phyloP scores from a whole-genome alignment of 176 grass and related monocot species.

The Ananas comosus region DNA sequence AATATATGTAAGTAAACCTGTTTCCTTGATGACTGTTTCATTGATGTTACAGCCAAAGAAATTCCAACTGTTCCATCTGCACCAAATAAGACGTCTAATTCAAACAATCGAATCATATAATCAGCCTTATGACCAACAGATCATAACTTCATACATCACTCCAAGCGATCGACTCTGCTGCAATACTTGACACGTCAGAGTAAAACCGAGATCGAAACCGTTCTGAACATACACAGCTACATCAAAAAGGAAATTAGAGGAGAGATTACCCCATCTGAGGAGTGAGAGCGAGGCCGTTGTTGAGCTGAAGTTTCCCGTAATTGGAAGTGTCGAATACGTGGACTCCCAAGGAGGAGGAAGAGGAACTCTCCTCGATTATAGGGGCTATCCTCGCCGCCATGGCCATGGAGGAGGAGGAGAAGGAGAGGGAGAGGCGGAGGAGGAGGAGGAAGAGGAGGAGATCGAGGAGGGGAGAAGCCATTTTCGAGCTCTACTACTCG shows the following conservation, averaged over 20 bases:
- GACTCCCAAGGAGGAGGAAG: neutral
- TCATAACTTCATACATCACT: neutral
- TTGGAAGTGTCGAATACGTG: conserved; percentile 79
- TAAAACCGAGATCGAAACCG: neutral
- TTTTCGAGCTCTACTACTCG: neutral
- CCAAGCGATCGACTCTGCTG: neutral
- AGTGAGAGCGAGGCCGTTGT: conserved; percentile 79
- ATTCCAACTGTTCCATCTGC: conserved; percentile 99
- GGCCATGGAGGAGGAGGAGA: neutral
- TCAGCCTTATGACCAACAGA: neutral
- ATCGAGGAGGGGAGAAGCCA: neutral
- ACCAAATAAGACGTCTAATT: neutral
- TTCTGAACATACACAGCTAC: neutral
- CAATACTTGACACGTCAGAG: neutral
- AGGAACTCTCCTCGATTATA: conserved; percentile 2
- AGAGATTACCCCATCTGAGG: conserved; percentile 76
- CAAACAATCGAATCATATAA: neutral
- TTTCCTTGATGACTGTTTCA: conserved; percentile 77
- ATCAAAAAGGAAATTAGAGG: neutral
- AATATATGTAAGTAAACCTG: conserved; percentile 31
- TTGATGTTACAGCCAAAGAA: conserved; percentile 97
- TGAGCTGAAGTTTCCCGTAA: conserved; percentile 85
- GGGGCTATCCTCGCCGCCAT: neutral
- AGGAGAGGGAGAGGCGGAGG: neutral
- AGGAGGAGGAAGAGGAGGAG: conserved; percentile 2